Evolutionary conservation across 345 rosid genomes (phyloP), one percentile per base, ranked within the genome.

Genomic region (Fremontodendron californicum): DNA sequence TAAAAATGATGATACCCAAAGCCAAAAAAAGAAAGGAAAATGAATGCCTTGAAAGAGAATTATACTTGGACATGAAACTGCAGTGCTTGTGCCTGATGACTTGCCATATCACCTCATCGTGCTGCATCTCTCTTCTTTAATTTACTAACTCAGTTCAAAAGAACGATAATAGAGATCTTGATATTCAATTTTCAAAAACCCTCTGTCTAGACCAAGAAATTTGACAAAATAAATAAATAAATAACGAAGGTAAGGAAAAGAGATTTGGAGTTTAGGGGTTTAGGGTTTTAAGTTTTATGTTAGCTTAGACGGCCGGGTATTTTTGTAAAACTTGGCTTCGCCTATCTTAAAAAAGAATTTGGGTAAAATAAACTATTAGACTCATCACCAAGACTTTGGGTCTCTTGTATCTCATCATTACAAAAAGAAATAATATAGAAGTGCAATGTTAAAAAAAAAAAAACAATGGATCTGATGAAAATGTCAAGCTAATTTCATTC

Each of bases 91-190:
- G 99, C 77, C 98, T 88, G 87, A 94, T 91, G 48, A 92, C 96
- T 72, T 94, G 96, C 98, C 98, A 96, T 85, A 91, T 96, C 49
- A 94, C 97, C 88, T 94, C 97, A 73, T 94, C 98, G 79, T 96
- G 91, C 81, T 96, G 99, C 99, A 93, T 93, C 85, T 62, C 40
- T 48, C 37, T 48, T 31, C 74, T 70, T 49, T 48, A 12, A 49
- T 25, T 31, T 27, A 31, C 58, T 49, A 19, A 12, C 4, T 61
- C 65, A 10, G 18, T 19, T 49, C 61, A 49, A 18, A 49, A 49
- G 29, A 19, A 49, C 4, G 9, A 67, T 2, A 43, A 21, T 2
- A 3, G 9, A 39, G 0, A 39, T 18, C 12, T 33, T 18, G 67
- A n/a, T 39, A 4, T 39, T 39, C 18, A 40, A 21, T n/a, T 65